phyloP scores from a whole-genome alignment of 306 rosid species.

The Gynostemma pentaphyllum region DNA sequence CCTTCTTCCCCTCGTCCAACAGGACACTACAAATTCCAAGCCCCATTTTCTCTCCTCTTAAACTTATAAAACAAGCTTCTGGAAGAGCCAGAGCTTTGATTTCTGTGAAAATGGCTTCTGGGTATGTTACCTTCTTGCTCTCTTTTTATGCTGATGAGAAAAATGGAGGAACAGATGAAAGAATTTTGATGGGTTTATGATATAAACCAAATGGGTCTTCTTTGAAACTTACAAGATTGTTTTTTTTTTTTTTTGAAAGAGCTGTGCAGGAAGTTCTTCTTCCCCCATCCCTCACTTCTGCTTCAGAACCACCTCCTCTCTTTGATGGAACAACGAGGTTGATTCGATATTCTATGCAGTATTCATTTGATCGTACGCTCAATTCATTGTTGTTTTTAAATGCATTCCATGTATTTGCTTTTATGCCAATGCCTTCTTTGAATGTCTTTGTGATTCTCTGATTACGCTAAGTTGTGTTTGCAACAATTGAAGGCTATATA shows the following conservation, averaged over 20 bases:
- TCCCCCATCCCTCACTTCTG: conserved; percentile 50
- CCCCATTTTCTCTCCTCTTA: conserved; percentile 2
- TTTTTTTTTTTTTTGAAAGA: too few species aligned
- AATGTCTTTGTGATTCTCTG: conserved; percentile 13
- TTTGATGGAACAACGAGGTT: conserved; percentile 85
- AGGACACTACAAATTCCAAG: conserved; percentile 14
- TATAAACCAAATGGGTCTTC: too few species aligned
- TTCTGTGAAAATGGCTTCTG: conserved; percentile 31
- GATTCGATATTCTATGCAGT: neutral
- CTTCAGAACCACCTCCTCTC: conserved; percentile 63
- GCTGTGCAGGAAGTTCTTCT: conserved; percentile 40
- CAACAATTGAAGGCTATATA: conserved; percentile 49
- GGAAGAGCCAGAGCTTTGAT: conserved; percentile 14
- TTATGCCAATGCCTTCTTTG: neutral
- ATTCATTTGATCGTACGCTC: neutral
- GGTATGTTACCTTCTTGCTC: conserved; percentile 18
- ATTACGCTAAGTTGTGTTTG: neutral
- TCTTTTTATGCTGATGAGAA: neutral
- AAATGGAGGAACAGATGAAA: neutral
- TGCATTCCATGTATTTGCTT: conserved; percentile 1
- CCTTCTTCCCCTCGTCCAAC: conserved; percentile 3
- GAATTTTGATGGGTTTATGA: neutral
- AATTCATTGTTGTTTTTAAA: too few species aligned
- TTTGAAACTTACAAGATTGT: too few species aligned
- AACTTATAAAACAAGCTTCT: conserved; percentile 18